Conservation (phyloP, 2,329 filamentous ascomycete species). For the Talaromyces sp. region DNA sequence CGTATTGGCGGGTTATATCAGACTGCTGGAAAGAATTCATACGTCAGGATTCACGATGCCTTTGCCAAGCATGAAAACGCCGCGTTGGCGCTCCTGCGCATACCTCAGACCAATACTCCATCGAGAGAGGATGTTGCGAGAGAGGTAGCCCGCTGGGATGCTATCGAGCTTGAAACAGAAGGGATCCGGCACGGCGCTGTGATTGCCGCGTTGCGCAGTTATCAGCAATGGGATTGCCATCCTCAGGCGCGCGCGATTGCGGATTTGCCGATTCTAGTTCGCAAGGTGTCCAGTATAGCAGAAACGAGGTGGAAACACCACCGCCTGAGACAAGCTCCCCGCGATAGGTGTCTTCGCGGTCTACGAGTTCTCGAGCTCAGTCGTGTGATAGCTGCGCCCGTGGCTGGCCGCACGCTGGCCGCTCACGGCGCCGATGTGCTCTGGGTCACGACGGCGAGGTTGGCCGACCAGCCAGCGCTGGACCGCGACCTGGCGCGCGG, state of each 20-base stretch:
- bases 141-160: slow-evolving; percentile 43
- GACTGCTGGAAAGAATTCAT: slow-evolving; percentile 42
- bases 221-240: slow-evolving; percentile 48
- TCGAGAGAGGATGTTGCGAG: slow-evolving; percentile 25
- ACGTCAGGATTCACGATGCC: slow-evolving; percentile 52
- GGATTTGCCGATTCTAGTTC: slow-evolving; percentile 45
- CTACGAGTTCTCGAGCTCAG: slow-evolving; percentile 37
- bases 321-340: background rate
- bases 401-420: slow-evolving; percentile 33
- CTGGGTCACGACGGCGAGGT: slow-evolving; percentile 33
- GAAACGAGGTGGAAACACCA: too few species aligned
- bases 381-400: slow-evolving; percentile 36
- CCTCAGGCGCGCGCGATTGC: slow-evolving; percentile 44
- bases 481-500: slow-evolving; percentile 35
- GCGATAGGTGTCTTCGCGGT: slow-evolving; percentile 34
- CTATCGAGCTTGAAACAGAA: slow-evolving; percentile 46
- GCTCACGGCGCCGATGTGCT: slow-evolving; percentile 39
- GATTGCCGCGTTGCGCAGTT: slow-evolving; percentile 48
- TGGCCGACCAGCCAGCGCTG: slow-evolving; percentile 30
- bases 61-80: slow-evolving; percentile 50
- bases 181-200: slow-evolving; percentile 40
- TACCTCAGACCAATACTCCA: slow-evolving; percentile 15
- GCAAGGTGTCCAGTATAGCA: slow-evolving; percentile 26
- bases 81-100: slow-evolving; percentile 41
- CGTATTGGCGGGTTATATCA: slow-evolving; percentile 50